Percentiles rank a stretch among this genome's conserved stretches.
phyloP scores from a whole-genome alignment of 805 yeast species.

The Spathaspora arborariae region DNA sequence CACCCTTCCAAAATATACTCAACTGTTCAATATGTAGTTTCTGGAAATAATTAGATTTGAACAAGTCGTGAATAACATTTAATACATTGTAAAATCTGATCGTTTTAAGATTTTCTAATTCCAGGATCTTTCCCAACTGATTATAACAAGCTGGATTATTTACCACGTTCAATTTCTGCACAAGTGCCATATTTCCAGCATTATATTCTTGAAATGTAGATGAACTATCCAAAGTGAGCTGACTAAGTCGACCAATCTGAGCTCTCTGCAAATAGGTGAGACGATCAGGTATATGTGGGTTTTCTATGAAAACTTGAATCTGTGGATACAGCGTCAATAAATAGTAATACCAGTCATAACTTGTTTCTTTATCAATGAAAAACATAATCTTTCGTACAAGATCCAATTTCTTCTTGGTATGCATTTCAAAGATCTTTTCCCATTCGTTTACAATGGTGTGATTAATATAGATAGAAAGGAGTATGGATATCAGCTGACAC shows the following conservation, averaged over 20 bases:
- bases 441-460: not conserved
- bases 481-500: not conserved
- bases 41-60: not conserved
- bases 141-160: not conserved
- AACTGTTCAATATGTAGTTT: not conserved
- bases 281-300: not conserved
- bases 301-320: not conserved
- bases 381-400: not conserved
- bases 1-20: not conserved
- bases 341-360: not conserved
- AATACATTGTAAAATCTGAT: not conserved
- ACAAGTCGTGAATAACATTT: not conserved
- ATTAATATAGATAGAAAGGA: not conserved
- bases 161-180: not conserved
- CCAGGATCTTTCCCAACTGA: not conserved
- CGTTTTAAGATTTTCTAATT: not conserved
- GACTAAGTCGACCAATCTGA: not conserved
- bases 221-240: not conserved
- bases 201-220: not conserved
- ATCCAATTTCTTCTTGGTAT: not conserved
- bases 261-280: not conserved
- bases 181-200: not conserved
- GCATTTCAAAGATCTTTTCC: too few species aligned
- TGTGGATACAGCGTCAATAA: not conserved
- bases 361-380: not conserved